Base-by-base conservation (phyloP, 1,139 yeast genomes). In the Hanseniaspora gamundiae region DNA sequence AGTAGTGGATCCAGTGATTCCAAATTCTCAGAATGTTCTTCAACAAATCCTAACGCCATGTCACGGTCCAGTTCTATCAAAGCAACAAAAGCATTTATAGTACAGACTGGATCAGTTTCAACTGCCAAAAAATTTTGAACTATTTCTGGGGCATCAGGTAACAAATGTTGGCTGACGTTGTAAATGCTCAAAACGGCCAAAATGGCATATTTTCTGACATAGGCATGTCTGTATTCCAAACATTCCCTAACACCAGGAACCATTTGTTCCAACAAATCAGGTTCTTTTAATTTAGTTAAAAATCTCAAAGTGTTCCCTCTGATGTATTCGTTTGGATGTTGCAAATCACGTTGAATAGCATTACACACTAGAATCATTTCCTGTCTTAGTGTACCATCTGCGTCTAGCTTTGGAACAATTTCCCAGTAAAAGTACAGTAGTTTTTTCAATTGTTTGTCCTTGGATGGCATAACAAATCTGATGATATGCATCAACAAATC, bases 341-440 rank as follows among this genome's bases (percentile, higher is more conserved):
- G 96, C 55, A 93, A 74, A 63, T 93, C 99, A 65, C 91, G 87
- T 65, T 93, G 94, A 57, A 93, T 86, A 45, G 97, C 96, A 62
- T 93, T 93, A 69, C 97, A 91, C 43, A 91, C 98, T 53, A 93
- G 76, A 66, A 93, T 91, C 97, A 93, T 91, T 67, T 93, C 99
- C 64, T 88, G 97, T 68, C 87, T 85, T 71, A 93, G 76, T 62
- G 85, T 85, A 5, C 98, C 98, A 43, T 81, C 80, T 9, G 42
- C 39, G 55, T 86, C 94, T 55, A 80, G 71, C 66, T 93, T 93
- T 45, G 96, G 94, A 61, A 95, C 93, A 46, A 88, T 86, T 65
- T 93, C 99, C 98, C 98, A 93, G 69, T 93, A 93, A 59, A 87
- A 86, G 60, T 91, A 93, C 53, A 93, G 70, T 59, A 93, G 71